A percentile compares a stretch with the other conserved stretches of the same genome.
Evolutionary conservation across 768 basidiomycete species (phyloP).

Genomic region (Tricholoma flavovirens): DNA sequence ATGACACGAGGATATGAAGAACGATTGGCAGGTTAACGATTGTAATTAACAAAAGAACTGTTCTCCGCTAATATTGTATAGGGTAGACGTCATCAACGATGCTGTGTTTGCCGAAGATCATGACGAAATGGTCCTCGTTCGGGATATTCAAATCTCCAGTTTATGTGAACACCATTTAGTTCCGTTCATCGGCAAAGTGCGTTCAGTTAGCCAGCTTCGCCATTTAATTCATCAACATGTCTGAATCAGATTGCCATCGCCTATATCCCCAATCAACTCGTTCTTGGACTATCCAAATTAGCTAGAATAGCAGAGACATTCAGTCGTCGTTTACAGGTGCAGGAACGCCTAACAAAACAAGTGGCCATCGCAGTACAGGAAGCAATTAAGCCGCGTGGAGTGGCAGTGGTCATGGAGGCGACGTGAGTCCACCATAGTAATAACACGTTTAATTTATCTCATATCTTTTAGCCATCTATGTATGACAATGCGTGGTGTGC

Average conservation of each 20-base stretch:
- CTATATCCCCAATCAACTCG: slow-evolving; percentile 93
- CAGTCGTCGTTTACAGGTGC: slow-evolving; percentile 91
- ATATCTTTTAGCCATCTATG: slow-evolving; percentile 72
- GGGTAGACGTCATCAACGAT: slow-evolving; percentile 92
- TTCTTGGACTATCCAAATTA: slow-evolving; percentile 92
- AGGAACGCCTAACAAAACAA: slow-evolving; percentile 96
- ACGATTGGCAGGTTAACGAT: slow-evolving; percentile 66
- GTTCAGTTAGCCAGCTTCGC: slow-evolving; percentile 20
- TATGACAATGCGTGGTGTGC: slow-evolving; percentile 99
- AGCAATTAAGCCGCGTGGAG: slow-evolving; percentile 94
- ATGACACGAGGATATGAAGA: slow-evolving; percentile 99
- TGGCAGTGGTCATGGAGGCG: slow-evolving; percentile 99
- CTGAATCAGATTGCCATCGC: slow-evolving; percentile 82
- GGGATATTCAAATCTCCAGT: slow-evolving; percentile 95
- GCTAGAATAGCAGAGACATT: slow-evolving; percentile 98
- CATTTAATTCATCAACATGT: slow-evolving; percentile 17
- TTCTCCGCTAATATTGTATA: slow-evolving; percentile 11
- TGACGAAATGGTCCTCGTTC: slow-evolving; percentile 98
- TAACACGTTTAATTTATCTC: slow-evolving; percentile 6
- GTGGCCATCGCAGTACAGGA: slow-evolving; percentile 98
- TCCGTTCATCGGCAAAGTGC: slow-evolving; percentile 94
- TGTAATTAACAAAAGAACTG: slow-evolving; percentile 13
- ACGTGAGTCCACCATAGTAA: slow-evolving; percentile 48
- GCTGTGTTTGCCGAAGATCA: slow-evolving; percentile 98
- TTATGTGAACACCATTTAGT: slow-evolving; percentile 98